Evolutionary conservation across 441 rosid species (phyloP).

Genomic region (Pelargonium australe): DNA sequence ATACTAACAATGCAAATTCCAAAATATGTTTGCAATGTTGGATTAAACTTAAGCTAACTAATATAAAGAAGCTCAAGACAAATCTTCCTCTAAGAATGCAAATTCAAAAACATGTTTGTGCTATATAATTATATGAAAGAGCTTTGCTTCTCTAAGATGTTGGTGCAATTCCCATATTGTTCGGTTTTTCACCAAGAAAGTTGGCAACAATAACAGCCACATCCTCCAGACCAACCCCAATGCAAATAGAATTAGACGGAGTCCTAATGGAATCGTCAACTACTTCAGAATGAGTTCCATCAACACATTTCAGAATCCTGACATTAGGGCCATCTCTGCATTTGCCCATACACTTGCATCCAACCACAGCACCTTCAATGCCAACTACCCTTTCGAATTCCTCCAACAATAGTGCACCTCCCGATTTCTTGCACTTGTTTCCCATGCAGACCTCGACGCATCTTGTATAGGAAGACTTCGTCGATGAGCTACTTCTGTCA

Average conservation of each 20-base stretch:
- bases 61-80: no score
- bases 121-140: neutral
- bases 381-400: constrained; percentile 49
- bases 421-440: constrained; percentile 61
- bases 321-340: constrained; percentile 76
- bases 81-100: neutral
- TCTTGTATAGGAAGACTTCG: constrained; percentile 9
- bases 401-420: constrained; percentile 46
- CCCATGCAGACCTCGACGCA: constrained; percentile 78
- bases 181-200: constrained; percentile 23
- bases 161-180: neutral
- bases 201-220: constrained; percentile 47
- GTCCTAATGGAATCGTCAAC: constrained; percentile 12
- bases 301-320: constrained; percentile 28
- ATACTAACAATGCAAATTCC: no score
- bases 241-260: constrained; percentile 39
- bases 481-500: neutral
- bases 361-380: constrained; percentile 40
- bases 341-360: constrained; percentile 81
- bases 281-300: constrained; percentile 13
- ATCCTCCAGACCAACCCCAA: constrained; percentile 66
- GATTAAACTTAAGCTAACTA: no score
- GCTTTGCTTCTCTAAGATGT: neutral
- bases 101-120: neutral
- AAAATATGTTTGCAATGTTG: no score